phyloP scores from a whole-genome alignment of 257 asterid species.

The Apocynum venetum region DNA sequence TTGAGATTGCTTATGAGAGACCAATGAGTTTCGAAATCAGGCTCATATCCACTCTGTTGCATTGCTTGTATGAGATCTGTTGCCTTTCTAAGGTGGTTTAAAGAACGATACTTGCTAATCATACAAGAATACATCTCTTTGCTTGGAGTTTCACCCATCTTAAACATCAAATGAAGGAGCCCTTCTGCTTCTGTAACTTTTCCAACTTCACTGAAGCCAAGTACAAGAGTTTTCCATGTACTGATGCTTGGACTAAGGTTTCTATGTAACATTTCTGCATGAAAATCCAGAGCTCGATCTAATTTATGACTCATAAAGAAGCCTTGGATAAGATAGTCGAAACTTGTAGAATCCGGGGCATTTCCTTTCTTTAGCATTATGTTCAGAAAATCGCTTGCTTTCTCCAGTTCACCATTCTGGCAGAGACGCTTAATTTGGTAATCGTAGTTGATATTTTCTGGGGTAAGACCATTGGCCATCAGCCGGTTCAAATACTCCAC shows the following conservation, averaged over 20 bases:
- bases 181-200: slow-evolving; percentile 54
- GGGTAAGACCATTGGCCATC: slow-evolving; percentile 34
- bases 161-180: slow-evolving; percentile 48
- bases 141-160: slow-evolving; percentile 59
- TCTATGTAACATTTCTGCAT: slow-evolving; percentile 65
- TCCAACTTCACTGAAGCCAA: slow-evolving; percentile 34
- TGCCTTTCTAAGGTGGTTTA: slow-evolving; percentile 43
- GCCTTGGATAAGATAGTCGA: slow-evolving; percentile 47
- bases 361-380: slow-evolving; percentile 52
- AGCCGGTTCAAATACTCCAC: slow-evolving; percentile 47
- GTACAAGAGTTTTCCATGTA: slow-evolving; percentile 51
- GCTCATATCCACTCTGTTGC: slow-evolving; percentile 71
- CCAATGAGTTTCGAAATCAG: slow-evolving; percentile 90
- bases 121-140: slow-evolving; percentile 48
- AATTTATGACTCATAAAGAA: slow-evolving; percentile 31
- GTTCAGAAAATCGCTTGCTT: slow-evolving; percentile 59
- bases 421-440: slow-evolving; percentile 55
- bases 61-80: slow-evolving; percentile 50
- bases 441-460: slow-evolving; percentile 42
- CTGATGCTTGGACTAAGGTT: slow-evolving; percentile 40
- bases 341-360: slow-evolving; percentile 51
- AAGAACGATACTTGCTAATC: slow-evolving; percentile 42
- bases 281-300: slow-evolving; percentile 58
- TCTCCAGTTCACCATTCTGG: slow-evolving; percentile 44
- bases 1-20: slow-evolving; percentile 63